Conservation (phyloP, 2,329 filamentous ascomycete species). For the Claviceps sp. region DNA sequence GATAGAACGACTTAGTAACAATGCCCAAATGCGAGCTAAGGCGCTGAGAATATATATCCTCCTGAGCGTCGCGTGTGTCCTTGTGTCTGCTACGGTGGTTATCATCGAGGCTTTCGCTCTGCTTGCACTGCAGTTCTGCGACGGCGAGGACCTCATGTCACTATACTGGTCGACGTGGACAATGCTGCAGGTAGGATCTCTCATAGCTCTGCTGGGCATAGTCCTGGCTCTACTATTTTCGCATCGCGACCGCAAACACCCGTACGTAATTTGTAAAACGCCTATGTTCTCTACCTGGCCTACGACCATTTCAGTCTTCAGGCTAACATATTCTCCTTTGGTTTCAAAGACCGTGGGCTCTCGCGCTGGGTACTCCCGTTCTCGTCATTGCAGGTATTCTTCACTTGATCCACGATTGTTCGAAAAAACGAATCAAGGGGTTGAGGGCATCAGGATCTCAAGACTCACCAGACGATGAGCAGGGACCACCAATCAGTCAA, state of each 20-base stretch:
- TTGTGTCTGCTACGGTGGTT: constrained; percentile 29
- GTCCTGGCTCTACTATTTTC: constrained; percentile 39
- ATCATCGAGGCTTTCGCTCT: constrained; percentile 42
- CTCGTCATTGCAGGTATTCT: constrained; percentile 43
- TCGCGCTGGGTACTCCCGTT: constrained; percentile 46
- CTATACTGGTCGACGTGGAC: constrained; percentile 50
- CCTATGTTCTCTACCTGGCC: too few relatives aligned
- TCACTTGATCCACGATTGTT: constrained; percentile 31
- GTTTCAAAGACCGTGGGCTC: constrained; percentile 35
- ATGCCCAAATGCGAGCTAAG: constrained; percentile 18
- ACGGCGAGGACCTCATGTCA: constrained; percentile 45
- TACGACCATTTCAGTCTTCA: not conserved
- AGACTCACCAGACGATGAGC: constrained; percentile 11
- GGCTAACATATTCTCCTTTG: constrained; percentile 1
- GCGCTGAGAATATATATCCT: constrained; percentile 29
- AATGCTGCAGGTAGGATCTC: constrained; percentile 43
- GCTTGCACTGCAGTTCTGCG: constrained; percentile 43
- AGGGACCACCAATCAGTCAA: constrained; percentile 28
- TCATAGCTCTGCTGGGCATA: constrained; percentile 45
- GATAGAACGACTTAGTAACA: constrained; percentile 23
- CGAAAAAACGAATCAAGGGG: constrained; percentile 22
- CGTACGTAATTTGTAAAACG: constrained; percentile 23
- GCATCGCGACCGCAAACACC: constrained; percentile 35
- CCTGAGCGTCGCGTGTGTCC: constrained; percentile 30
- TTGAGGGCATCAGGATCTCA: constrained; percentile 13